Percentiles rank a stretch among this genome's conserved stretches.
Evolutionary conservation across 805 yeast genomes (phyloP).

Genomic region (Candida xiaguanensis): DNA sequence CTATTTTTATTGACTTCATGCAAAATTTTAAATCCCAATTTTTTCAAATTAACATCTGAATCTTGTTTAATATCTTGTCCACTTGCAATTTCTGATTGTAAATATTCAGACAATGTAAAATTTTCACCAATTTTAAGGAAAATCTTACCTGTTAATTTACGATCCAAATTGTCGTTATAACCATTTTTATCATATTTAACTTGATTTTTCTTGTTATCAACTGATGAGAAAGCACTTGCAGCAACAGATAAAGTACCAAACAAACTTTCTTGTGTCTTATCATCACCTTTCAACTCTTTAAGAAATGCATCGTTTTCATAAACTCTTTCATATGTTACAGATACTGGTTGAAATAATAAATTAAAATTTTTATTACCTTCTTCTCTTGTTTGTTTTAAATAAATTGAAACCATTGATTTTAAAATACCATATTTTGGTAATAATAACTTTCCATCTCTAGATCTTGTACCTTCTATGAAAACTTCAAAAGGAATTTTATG

Average conservation of each 20-base stretch:
- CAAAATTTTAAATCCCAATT: slow-evolving; percentile 51
- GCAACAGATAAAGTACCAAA: slow-evolving; percentile 35
- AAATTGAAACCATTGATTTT: slow-evolving; percentile 47
- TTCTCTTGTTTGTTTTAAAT: slow-evolving; percentile 33
- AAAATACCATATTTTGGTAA: slow-evolving; percentile 61
- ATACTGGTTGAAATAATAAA: slow-evolving; percentile 46
- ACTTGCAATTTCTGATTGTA: slow-evolving; percentile 14
- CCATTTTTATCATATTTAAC: slow-evolving; percentile 17
- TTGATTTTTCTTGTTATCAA: slow-evolving; percentile 7
- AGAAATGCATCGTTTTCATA: slow-evolving; percentile 55
- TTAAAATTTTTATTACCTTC: slow-evolving; percentile 23
- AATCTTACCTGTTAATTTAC: slow-evolving; percentile 32
- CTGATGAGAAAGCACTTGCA: slow-evolving; percentile 20
- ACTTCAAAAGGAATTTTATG: slow-evolving; percentile 54
- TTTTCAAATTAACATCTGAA: slow-evolving; percentile 33
- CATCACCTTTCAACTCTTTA: slow-evolving; percentile 53
- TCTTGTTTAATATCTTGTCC: slow-evolving; percentile 5
- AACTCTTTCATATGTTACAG: slow-evolving; percentile 58
- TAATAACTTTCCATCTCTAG: slow-evolving; percentile 61
- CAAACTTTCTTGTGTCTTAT: slow-evolving; percentile 52
- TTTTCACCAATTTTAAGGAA: slow-evolving; percentile 32
- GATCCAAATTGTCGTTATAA: slow-evolving; percentile 24
- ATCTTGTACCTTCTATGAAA: slow-evolving; percentile 64
- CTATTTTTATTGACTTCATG: slow-evolving; percentile 50
- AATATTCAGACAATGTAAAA: slow-evolving; percentile 27